Conservation (phyloP, 1,139 yeast species). For the Hyphopichia burtonii region DNA sequence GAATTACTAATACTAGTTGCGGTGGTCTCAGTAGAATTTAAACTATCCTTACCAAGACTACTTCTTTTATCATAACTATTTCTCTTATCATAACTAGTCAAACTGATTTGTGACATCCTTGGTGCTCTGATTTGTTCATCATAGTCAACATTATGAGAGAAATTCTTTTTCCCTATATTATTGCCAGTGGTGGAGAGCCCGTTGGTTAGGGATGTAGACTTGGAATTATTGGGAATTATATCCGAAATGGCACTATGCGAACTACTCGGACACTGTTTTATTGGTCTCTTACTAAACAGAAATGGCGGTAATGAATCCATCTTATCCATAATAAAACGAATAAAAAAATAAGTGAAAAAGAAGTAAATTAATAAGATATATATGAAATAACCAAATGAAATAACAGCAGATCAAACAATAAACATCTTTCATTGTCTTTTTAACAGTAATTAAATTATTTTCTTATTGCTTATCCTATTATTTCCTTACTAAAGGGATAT, state of each 20-base stretch:
- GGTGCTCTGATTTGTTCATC: constrained; percentile 49
- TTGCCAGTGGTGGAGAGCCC: constrained; percentile 7
- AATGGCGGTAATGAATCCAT: constrained; percentile 26
- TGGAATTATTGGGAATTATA: constrained; percentile 18
- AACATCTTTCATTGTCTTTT: too few relatives aligned
- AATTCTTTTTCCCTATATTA: too few relatives aligned
- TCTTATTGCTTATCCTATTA: too few relatives aligned
- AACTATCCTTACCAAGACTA: background rate
- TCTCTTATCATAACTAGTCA: background rate
- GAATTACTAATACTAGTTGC: background rate
- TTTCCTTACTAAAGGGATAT: too few relatives aligned
- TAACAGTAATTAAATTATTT: too few relatives aligned
- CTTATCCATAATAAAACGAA: background rate
- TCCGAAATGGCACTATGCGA: constrained; percentile 36
- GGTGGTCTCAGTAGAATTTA: background rate
- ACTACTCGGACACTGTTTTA: constrained; percentile 19
- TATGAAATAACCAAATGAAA: background rate
- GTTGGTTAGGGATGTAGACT: constrained; percentile 1
- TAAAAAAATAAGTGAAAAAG: background rate
- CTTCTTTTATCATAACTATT: background rate
- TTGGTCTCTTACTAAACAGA: constrained; percentile 40
- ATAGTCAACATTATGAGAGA: constrained; percentile 31
- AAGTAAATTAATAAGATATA: background rate
- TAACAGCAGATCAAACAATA: background rate
- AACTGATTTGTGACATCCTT: constrained; percentile 31